phyloP scores from a whole-genome alignment of 148 eudicot genomes.

The Rhododendron mucronatum region DNA sequence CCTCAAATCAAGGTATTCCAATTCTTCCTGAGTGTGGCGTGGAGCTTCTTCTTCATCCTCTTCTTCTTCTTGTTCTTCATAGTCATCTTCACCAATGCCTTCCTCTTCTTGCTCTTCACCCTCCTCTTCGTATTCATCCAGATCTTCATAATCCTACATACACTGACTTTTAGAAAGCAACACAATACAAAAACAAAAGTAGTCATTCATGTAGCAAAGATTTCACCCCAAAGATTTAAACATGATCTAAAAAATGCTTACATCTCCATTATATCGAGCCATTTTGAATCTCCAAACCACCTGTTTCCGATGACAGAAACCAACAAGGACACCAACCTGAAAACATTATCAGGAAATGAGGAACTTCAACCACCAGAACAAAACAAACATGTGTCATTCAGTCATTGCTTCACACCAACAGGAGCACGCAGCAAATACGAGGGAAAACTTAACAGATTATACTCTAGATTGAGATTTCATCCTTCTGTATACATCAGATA shows the following conservation, averaged over 20 bases:
- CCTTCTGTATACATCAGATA: not conserved
- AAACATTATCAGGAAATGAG: not conserved
- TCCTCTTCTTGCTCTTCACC: conserved; percentile 36
- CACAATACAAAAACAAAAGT: not conserved
- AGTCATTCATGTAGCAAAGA: not conserved
- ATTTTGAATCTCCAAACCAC: not conserved
- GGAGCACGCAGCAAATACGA: not conserved
- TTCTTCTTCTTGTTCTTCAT: conserved; percentile 31
- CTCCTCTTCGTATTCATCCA: conserved; percentile 64
- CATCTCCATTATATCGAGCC: conserved; percentile 32
- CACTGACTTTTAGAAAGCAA: conserved; percentile 1
- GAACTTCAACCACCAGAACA: not conserved
- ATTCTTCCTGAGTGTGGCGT: conserved; percentile 52
- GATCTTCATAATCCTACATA: conserved; percentile 47
- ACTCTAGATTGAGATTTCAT: not conserved
- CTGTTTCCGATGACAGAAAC: not conserved
- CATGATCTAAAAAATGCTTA: conserved; percentile 14
- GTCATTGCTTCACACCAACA: not conserved
- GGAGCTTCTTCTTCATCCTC: conserved; percentile 39
- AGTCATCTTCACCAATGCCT: conserved; percentile 29
- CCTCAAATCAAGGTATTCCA: conserved; percentile 63
- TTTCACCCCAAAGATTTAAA: not conserved
- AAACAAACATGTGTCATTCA: not conserved
- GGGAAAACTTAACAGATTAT: not conserved
- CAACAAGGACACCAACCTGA: not conserved